These are phyloP conservation scores for Trapa incisa DNA, from an alignment of 345 rosid genomes.

Conservation along the genomic window DNA sequence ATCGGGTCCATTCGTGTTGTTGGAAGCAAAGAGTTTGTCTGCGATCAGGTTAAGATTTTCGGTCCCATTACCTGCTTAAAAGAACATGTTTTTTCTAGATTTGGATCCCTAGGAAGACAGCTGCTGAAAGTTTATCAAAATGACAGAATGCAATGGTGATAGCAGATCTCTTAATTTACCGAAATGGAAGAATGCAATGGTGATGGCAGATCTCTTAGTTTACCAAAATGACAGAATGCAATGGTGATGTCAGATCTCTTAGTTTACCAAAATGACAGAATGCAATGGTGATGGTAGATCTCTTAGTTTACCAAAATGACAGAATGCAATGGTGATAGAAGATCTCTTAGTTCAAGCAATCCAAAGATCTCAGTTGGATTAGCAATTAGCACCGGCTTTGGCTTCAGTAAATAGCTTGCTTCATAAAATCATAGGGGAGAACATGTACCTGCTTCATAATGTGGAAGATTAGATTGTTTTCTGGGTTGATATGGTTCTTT, in stretches of 20 bases:
- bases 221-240: not conserved
- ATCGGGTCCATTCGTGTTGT: conserved; percentile 50
- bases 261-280: not conserved
- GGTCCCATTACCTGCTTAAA: not conserved
- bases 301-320: too few species aligned
- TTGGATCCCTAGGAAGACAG: not conserved
- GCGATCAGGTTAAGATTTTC: conserved; percentile 46
- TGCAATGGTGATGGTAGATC: not conserved
- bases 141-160: not conserved
- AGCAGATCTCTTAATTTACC: not conserved
- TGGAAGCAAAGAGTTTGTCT: conserved; percentile 29
- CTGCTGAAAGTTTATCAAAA: not conserved
- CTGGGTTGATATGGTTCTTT: too few species aligned
- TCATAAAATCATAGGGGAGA: not conserved
- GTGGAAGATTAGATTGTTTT: too few species aligned
- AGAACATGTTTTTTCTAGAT: not conserved
- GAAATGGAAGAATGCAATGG: not conserved
- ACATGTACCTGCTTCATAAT: too few species aligned
- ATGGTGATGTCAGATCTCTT: not conserved
- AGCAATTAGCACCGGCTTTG: not conserved
- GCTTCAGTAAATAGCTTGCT: not conserved
- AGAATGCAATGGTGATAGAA: not conserved
- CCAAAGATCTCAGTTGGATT: not conserved
- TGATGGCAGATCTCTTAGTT: not conserved
- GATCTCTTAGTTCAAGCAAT: not conserved